A percentile compares a stretch with the other conserved stretches of the same genome.
Conservation (phyloP, 1,284 basidiomycete species). For the Moniliophthora roreri region DNA sequence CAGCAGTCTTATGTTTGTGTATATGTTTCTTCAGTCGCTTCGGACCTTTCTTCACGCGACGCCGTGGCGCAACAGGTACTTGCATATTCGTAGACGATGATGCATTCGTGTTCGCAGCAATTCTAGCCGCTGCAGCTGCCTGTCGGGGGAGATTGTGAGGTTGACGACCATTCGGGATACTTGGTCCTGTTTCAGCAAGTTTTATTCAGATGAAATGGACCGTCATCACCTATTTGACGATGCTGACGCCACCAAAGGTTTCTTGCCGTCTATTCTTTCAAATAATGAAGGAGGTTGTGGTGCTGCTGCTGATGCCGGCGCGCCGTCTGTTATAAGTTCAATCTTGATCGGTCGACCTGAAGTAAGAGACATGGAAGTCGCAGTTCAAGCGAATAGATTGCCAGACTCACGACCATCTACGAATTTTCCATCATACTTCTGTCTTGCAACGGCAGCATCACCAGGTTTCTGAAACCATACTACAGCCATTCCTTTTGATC, state of each 20-base stretch:
- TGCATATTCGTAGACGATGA: slow-evolving; percentile 16
- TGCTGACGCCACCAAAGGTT: not conserved
- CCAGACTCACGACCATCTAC: slow-evolving; percentile 67
- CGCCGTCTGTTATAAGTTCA: slow-evolving; percentile 55
- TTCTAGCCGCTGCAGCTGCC: slow-evolving; percentile 18
- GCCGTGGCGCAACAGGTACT: slow-evolving; percentile 24
- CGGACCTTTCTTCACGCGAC: slow-evolving; percentile 61
- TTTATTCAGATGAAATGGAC: not conserved
- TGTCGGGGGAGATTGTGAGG: slow-evolving; percentile 17
- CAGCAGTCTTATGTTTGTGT: slow-evolving; percentile 22
- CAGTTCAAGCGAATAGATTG: slow-evolving; percentile 5
- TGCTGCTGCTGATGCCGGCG: slow-evolving; percentile 15
- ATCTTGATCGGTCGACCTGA: slow-evolving; percentile 70
- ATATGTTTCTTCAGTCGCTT: slow-evolving; percentile 58
- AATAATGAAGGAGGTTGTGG: slow-evolving; percentile 21
- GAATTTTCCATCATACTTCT: slow-evolving; percentile 72
- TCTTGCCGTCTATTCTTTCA: slow-evolving; percentile 15
- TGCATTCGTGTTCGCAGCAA: slow-evolving; percentile 20
- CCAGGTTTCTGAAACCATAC: slow-evolving; percentile 59
- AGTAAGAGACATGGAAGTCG: not conserved
- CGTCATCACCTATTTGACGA: not conserved
- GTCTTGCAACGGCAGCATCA: slow-evolving; percentile 59
- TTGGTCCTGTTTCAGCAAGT: not conserved
- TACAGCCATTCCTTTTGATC: slow-evolving; percentile 75
- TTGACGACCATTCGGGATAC: not conserved